These are phyloP conservation scores for Boletus rufocinnamomeus DNA, from an alignment of 768 basidiomycete genomes.

Conservation along the genomic window DNA sequence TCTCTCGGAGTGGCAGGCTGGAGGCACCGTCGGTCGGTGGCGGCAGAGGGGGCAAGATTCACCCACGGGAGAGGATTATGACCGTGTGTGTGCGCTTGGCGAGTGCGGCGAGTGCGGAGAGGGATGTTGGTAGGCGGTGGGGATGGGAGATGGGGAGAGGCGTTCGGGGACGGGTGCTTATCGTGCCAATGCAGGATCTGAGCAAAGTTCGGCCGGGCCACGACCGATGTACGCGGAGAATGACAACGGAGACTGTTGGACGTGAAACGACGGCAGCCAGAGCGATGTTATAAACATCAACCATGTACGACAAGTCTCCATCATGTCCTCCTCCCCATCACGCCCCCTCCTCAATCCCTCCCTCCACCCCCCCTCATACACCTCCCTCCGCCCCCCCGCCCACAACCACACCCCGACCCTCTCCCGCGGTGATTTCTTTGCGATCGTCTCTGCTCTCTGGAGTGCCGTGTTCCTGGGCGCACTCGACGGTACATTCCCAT, in stretches of 20 bases:
- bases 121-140: neutral
- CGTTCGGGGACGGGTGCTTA: neutral
- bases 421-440: slow-evolving; percentile 56
- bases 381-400: slow-evolving; percentile 38
- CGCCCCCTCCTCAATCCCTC: slow-evolving; percentile 55
- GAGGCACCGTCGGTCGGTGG: too few relatives aligned
- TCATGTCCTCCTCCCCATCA: slow-evolving; percentile 48
- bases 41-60: too few relatives aligned
- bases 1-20: slow-evolving; percentile 2
- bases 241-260: slow-evolving; percentile 25
- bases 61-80: too few relatives aligned
- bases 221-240: slow-evolving; percentile 35
- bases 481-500: slow-evolving; percentile 65
- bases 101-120: slow-evolving; percentile 6
- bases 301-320: neutral
- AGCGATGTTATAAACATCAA: slow-evolving; percentile 23
- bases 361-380: slow-evolving; percentile 41
- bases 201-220: slow-evolving; percentile 17
- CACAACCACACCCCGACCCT: slow-evolving; percentile 36
- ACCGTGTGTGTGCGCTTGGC: neutral
- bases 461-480: slow-evolving; percentile 83
- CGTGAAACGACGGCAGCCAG: slow-evolving; percentile 24
- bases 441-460: slow-evolving; percentile 81
- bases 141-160: too few relatives aligned
- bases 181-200: neutral